Evolutionary conservation across 345 rosid species (phyloP).

Genomic region (Dimocarpus longan): DNA sequence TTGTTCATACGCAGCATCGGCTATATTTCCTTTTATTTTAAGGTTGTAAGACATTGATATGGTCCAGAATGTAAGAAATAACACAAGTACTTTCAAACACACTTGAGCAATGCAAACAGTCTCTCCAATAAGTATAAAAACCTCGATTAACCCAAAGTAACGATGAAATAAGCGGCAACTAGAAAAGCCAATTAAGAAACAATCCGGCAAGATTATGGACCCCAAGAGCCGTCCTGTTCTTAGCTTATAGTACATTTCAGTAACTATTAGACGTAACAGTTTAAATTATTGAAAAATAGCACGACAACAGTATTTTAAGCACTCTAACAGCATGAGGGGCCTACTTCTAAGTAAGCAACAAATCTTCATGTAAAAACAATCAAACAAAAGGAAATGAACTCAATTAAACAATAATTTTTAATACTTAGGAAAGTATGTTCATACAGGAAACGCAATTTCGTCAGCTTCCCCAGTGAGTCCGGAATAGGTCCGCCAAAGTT

Average conservation of each 20-base stretch:
- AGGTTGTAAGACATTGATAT: neutral
- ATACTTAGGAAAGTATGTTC: conserved; percentile 20
- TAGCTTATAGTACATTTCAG: neutral
- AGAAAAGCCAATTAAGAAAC: neutral
- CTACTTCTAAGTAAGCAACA: neutral
- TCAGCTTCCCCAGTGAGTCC: conserved; percentile 39
- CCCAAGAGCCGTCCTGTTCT: neutral
- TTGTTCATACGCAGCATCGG: neutral
- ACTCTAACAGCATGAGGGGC: neutral
- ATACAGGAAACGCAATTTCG: conserved; percentile 41
- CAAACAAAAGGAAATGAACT: neutral
- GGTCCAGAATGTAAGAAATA: neutral
- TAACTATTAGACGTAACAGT: neutral
- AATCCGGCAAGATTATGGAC: neutral
- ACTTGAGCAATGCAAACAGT: no score
- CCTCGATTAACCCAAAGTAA: no score
- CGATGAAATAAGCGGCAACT: no score
- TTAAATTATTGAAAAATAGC: no score
- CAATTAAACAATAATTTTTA: neutral
- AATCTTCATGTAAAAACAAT: neutral
- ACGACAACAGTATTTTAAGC: no score
- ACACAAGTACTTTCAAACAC: no score
- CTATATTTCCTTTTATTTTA: neutral
- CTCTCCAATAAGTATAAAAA: no score
- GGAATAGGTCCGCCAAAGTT: conserved; percentile 42